A percentile compares a stretch with the other conserved stretches of the same genome.
phyloP scores from a whole-genome alignment of 805 yeast genomes.

The Wickerhamiella dianesei region DNA sequence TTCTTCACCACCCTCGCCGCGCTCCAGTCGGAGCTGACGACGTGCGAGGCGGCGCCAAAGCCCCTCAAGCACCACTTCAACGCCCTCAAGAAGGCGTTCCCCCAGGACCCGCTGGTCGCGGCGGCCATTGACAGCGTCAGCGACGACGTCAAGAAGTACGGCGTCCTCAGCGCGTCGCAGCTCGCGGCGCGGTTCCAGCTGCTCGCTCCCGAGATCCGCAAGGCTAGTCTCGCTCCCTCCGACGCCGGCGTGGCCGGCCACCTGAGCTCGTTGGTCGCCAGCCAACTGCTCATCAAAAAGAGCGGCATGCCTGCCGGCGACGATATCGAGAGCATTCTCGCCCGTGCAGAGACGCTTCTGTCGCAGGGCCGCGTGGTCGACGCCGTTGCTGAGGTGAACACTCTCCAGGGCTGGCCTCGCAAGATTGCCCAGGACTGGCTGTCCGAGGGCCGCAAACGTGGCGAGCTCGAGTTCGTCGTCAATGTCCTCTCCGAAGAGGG shows the following conservation, averaged over 20 bases:
- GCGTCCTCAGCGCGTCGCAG: constrained; percentile 67
- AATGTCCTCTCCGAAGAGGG: constrained; percentile 32
- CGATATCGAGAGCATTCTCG: constrained; percentile 79
- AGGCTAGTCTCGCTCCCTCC: constrained; percentile 81
- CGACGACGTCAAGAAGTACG: constrained; percentile 31
- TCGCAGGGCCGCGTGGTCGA: constrained; percentile 62
- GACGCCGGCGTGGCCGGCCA: constrained; percentile 94
- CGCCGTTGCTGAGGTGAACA: constrained; percentile 87
- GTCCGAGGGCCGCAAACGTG: constrained; percentile 70
- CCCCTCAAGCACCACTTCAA: constrained; percentile 27
- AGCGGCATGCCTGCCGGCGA: constrained; percentile 66
- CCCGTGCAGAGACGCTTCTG: constrained; percentile 67
- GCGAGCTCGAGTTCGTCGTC: constrained; percentile 74
- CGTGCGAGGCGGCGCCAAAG: constrained; percentile 22
- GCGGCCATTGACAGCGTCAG: constrained; percentile 38
- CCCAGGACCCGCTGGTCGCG: constrained; percentile 37
- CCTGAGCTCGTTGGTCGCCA: constrained; percentile 62
- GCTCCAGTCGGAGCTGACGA: constrained; percentile 30
- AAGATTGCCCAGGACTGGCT: constrained; percentile 87
- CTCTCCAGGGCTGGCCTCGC: constrained; percentile 87
- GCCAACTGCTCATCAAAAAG: constrained; percentile 62
- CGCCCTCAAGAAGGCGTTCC: constrained; percentile 26
- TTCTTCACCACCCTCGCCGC: constrained; percentile 34
- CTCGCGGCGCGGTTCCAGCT: constrained; percentile 66
- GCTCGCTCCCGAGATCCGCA: constrained; percentile 72